Conservation (phyloP, 2,329 filamentous ascomycete genomes). For the Verticillium zaregamsianum region DNA sequence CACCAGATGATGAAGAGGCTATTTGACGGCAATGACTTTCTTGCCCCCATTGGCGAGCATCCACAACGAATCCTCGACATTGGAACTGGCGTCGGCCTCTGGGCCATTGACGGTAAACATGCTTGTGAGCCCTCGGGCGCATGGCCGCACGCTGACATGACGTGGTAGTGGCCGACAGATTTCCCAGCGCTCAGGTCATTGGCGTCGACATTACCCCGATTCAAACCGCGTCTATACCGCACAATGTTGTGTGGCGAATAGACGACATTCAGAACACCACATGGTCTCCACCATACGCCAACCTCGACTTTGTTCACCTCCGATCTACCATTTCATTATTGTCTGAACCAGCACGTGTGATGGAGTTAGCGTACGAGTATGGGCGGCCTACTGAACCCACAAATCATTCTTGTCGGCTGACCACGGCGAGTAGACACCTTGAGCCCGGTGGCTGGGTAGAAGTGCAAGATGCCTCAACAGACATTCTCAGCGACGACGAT, state of each 20-base stretch:
- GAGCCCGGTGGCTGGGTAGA: slow-evolving; percentile 36
- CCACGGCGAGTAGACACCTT: slow-evolving; percentile 21
- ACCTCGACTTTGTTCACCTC: slow-evolving; percentile 50
- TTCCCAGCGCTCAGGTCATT: slow-evolving; percentile 39
- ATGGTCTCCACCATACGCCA: slow-evolving; percentile 26
- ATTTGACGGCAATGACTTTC: slow-evolving; percentile 34
- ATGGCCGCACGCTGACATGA: neutral
- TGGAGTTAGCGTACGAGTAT: slow-evolving; percentile 42
- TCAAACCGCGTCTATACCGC: slow-evolving; percentile 44
- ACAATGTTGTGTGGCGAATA: slow-evolving; percentile 52
- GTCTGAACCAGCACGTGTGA: slow-evolving; percentile 43
- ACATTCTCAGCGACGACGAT: slow-evolving; percentile 27
- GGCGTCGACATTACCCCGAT: slow-evolving; percentile 41
- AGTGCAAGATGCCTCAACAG: slow-evolving; percentile 28
- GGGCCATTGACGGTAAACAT: slow-evolving; percentile 48
- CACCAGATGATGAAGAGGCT: slow-evolving; percentile 46
- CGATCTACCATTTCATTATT: slow-evolving; percentile 48
- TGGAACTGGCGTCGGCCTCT: slow-evolving; percentile 48
- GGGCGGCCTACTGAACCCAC: neutral
- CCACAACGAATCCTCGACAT: slow-evolving; percentile 47
- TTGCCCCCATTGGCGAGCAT: slow-evolving; percentile 37
- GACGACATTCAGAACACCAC: slow-evolving; percentile 34
- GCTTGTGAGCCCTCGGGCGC: neutral
- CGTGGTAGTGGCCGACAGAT: slow-evolving; percentile 37
- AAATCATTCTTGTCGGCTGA: slow-evolving; percentile 2